Base-by-base conservation (phyloP, 345 rosid species). In the Pistacia atlantica region DNA sequence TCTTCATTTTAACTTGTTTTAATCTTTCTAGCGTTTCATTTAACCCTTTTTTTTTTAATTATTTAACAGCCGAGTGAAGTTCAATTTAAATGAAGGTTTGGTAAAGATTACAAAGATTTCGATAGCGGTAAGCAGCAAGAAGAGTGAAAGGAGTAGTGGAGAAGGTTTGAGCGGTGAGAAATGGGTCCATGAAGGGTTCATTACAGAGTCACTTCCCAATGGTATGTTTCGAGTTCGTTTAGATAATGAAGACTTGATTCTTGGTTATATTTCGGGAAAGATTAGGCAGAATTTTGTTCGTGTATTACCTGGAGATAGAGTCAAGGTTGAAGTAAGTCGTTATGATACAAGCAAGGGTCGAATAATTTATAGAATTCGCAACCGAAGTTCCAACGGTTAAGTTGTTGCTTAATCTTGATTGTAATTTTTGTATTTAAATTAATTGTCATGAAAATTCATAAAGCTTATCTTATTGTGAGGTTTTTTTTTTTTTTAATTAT, bases 321-420 rank as follows among this genome's bases (percentile, higher is more conserved):
- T 95, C 4, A 89, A 77, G 76, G 91, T 93, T 11, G 99, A 95
- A 80, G 84, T 95, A 65, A 92, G 97, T 84, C 89, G 93, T 11
- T 95, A 93, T 77, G 98, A 93, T 86, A 80, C 91, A 1, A 84
- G 93, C 4, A 87, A 92, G 68, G 99, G 97, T 4, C 95, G 98
- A 54, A 95, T 95, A 69, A 65, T n/a, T n/a, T 89, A 64, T 74
- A 83, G 94, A 75, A 22, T 22, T 22, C 25, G 25, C 25, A 22
- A 22, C 25, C 25, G 25, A 22, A 22, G 25, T 22, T 22, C 81
- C 5, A 79, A 68, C 42, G 83, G 75, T 46, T 76, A 56, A 56
- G 45, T 54, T 68, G 10, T 62, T 62, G 35, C 52, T 28, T 73
- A 4, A 13, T 49, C 60, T 49, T 35, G 31, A 11, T 48, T 51